Evolutionary conservation across 257 asterid genomes (phyloP).

Genomic region (Lycium barbarum): DNA sequence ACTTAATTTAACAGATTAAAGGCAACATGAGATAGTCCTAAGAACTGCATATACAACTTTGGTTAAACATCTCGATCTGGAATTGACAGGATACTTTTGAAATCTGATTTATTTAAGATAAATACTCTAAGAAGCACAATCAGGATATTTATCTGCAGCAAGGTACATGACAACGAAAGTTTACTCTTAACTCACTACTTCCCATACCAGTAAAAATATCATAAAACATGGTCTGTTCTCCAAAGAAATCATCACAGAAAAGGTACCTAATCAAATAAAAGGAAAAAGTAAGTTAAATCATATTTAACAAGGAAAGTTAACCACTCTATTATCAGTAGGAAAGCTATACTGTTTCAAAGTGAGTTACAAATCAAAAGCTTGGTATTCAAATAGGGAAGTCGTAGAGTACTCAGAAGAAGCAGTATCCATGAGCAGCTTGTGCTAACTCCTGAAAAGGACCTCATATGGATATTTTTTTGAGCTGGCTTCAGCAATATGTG

Average conservation of each 20-base stretch:
- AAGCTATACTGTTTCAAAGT: constrained; percentile 9
- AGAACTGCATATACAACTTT: constrained; percentile 8
- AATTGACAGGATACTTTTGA: neutral
- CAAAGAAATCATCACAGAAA: constrained; percentile 96
- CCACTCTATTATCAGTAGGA: neutral
- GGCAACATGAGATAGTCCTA: neutral
- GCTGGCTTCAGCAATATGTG: constrained; percentile 99
- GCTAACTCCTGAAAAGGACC: constrained; percentile 99
- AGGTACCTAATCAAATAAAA: constrained; percentile 70
- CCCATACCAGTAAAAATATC: constrained; percentile 91
- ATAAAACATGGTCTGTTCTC: constrained; percentile 86
- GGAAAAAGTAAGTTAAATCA: constrained; percentile 33
- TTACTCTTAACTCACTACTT: neutral
- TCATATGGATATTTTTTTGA: constrained; percentile 94
- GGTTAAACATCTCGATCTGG: neutral
- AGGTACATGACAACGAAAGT: neutral
- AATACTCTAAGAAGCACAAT: neutral
- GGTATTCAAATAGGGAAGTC: constrained; percentile 27
- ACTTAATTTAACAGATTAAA: neutral
- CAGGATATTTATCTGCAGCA: constrained; percentile 17
- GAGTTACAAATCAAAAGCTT: constrained; percentile 26
- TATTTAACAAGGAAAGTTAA: constrained; percentile 8
- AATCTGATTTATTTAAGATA: neutral
- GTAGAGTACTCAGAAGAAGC: constrained; percentile 92
- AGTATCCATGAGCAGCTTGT: constrained; percentile 97